Evolutionary conservation across 345 rosid species (phyloP).

Genomic region (Citrus medica): DNA sequence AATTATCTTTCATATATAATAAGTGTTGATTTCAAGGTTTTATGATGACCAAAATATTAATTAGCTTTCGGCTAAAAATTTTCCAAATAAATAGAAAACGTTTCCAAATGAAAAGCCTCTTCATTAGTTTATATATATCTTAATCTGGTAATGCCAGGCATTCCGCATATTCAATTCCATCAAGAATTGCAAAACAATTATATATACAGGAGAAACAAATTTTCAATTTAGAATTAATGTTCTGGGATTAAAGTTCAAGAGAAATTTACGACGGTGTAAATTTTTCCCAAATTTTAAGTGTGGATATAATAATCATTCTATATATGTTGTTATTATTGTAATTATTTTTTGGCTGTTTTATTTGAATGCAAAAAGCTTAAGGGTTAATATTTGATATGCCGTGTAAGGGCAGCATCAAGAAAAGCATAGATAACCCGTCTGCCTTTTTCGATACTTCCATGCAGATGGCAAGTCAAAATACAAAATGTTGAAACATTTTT

Average conservation of each 20-base stretch:
- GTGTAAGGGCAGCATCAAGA: conserved; percentile 49
- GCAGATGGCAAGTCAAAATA: conserved; percentile 52
- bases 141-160: conserved; percentile 4
- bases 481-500: conserved; percentile 26
- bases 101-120: conserved; percentile 2
- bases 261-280: too few species aligned
- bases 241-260: too few species aligned
- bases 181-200: background rate
- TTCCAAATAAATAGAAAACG: conserved; percentile 1
- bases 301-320: too few species aligned
- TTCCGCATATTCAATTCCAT: background rate
- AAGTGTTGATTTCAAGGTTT: background rate
- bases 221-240: too few species aligned
- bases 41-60: background rate
- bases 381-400: conserved; percentile 33
- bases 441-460: conserved; percentile 29
- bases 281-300: too few species aligned
- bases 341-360: conserved; percentile 5
- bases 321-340: too few species aligned
- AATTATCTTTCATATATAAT: background rate
- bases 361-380: conserved; percentile 6
- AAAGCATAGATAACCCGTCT: conserved; percentile 43
- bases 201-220: too few species aligned
- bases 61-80: background rate
- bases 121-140: background rate